These are phyloP conservation scores for Metrosideros polymorpha DNA, from an alignment of 441 rosid genomes.

Conservation along the genomic window DNA sequence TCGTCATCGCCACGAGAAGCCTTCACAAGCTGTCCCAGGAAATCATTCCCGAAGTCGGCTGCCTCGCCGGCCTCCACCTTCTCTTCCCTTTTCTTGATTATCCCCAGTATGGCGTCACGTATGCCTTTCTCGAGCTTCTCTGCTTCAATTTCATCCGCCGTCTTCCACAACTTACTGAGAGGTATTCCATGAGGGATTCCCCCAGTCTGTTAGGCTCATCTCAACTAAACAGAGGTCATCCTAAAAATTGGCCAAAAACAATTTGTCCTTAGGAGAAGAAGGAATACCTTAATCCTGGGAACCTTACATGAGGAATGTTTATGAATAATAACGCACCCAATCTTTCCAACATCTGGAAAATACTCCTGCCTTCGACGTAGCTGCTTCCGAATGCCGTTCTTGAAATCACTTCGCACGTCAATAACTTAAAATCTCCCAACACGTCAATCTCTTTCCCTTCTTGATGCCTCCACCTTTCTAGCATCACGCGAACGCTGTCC, in stretches of 20 bases:
- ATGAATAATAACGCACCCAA: neutral
- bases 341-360: constrained; percentile 13
- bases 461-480: neutral
- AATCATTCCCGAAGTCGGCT: neutral
- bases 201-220: neutral
- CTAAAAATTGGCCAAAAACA: neutral
- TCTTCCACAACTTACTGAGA: neutral
- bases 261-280: neutral
- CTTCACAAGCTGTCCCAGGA: neutral
- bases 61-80: neutral
- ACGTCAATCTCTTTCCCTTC: constrained; percentile 22
- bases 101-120: neutral
- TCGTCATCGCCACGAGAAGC: neutral
- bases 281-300: neutral
- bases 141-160: neutral
- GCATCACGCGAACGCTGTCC: neutral
- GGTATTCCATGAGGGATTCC: neutral
- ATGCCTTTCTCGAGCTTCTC: neutral
- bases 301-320: neutral
- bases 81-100: neutral
- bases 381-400: neutral
- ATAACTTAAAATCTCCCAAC: constrained; percentile 12
- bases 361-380: constrained; percentile 10
- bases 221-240: neutral
- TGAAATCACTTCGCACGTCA: neutral